phyloP scores from a whole-genome alignment of 2,329 filamentous ascomycete species.

The Colletotrichum magnum region DNA sequence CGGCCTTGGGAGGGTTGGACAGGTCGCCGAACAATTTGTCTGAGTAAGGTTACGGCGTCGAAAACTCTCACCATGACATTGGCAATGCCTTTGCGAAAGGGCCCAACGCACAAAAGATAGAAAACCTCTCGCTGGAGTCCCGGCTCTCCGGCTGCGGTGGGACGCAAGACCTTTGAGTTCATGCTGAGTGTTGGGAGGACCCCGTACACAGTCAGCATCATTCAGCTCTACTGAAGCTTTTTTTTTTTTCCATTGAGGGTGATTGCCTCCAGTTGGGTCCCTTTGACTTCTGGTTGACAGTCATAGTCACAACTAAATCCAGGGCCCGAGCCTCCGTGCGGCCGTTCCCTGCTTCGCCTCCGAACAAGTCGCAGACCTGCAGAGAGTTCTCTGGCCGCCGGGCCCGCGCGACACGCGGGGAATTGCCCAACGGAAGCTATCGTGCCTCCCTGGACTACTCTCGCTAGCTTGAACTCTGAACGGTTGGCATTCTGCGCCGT shows the following conservation, averaged over 20 bases:
- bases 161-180: background rate
- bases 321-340: conserved; percentile 15
- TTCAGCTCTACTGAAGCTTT: too few species aligned
- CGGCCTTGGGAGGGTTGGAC: background rate
- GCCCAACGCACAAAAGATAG: background rate
- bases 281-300: background rate
- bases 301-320: background rate
- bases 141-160: background rate
- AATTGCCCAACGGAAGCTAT: too few species aligned
- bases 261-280: background rate
- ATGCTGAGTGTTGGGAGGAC: too few species aligned
- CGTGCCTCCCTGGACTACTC: too few species aligned
- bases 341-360: background rate
- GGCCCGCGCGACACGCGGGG: background rate
- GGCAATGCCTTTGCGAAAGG: background rate
- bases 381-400: background rate
- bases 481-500: background rate
- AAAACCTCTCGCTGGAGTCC: background rate
- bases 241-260: too few species aligned
- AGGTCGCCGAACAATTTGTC: background rate
- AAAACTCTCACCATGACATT: conserved; percentile 1
- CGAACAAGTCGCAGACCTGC: background rate
- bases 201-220: too few species aligned
- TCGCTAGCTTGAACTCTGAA: background rate
- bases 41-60: conserved; percentile 9